A percentile compares a stretch with the other conserved stretches of the same genome.
phyloP scores from a whole-genome alignment of 192 early-diverging fungal species.

The Backusella psychrophila region DNA sequence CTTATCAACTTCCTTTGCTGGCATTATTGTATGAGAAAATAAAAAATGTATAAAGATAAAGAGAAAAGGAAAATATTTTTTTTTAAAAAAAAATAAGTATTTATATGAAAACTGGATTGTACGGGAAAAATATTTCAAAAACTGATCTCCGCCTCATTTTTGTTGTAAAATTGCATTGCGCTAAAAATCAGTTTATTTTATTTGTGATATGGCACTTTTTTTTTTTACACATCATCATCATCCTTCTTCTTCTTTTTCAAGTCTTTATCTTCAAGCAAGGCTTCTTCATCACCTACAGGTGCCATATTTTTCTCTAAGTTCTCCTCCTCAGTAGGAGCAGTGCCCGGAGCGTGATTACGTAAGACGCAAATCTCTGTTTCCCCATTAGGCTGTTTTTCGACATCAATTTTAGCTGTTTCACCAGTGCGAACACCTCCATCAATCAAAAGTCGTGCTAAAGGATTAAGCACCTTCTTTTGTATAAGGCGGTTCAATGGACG shows the following conservation, averaged over 20 bases:
- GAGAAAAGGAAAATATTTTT: not conserved
- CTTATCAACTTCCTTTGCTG: conserved; percentile 19
- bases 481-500: conserved; percentile 69
- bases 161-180: not conserved
- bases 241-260: conserved; percentile 9
- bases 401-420: conserved; percentile 50
- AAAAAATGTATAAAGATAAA: conserved; percentile 6
- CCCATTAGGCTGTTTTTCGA: conserved; percentile 17
- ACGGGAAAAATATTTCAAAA: not conserved
- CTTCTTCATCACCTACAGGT: conserved; percentile 30
- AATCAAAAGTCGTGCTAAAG: conserved; percentile 59
- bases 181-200: not conserved
- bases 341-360: conserved; percentile 27
- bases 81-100: not conserved
- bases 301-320: conserved; percentile 11
- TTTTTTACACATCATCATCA: not conserved
- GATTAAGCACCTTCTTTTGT: conserved; percentile 58
- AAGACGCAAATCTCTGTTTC: conserved; percentile 20
- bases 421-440: conserved; percentile 59
- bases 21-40: conserved; percentile 20
- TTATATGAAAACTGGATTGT: not conserved
- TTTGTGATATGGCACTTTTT: not conserved
- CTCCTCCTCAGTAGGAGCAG: conserved; percentile 5
- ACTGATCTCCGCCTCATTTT: not conserved
- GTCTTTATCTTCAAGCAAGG: conserved; percentile 12